A percentile compares a stretch with the other conserved stretches of the same genome.
phyloP scores from a whole-genome alignment of 345 rosid genomes.

The Populus deltoides region DNA sequence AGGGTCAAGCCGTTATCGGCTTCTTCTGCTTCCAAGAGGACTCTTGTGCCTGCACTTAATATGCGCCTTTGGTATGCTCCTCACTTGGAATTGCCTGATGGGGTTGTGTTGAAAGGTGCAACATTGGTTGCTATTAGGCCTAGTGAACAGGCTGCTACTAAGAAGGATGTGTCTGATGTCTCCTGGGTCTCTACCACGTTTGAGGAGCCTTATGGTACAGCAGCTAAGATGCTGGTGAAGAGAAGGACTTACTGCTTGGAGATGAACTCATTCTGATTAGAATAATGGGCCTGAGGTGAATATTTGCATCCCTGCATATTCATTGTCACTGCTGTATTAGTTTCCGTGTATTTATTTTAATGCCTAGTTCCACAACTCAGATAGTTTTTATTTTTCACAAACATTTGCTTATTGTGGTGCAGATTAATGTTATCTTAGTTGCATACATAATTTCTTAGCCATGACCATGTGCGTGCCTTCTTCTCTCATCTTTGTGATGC shows the following conservation, averaged over 20 bases:
- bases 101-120: conserved; percentile 81
- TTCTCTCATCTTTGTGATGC: neutral
- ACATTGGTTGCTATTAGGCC: conserved; percentile 94
- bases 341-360: neutral
- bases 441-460: neutral
- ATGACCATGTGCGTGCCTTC: neutral
- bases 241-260: conserved; percentile 92
- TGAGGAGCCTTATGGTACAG: conserved; percentile 80
- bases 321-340: neutral
- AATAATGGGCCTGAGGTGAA: conserved; percentile 25
- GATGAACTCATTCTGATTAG: conserved; percentile 88
- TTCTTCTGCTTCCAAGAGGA: conserved; percentile 92
- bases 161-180: conserved; percentile 64
- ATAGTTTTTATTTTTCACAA: neutral
- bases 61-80: conserved; percentile 99
- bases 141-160: conserved; percentile 55
- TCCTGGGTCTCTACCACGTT: conserved; percentile 81
- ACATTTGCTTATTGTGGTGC: neutral
- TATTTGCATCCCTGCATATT: neutral
- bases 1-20: conserved; percentile 87
- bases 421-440: neutral
- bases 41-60: conserved; percentile 82
- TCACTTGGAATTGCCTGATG: conserved; percentile 69
- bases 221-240: conserved; percentile 85
- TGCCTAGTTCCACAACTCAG: neutral